Evolutionary conservation across 192 early-diverging fungal genomes (phyloP), one percentile per base, ranked within the genome.

Genomic region (Podochytrium sp.): DNA sequence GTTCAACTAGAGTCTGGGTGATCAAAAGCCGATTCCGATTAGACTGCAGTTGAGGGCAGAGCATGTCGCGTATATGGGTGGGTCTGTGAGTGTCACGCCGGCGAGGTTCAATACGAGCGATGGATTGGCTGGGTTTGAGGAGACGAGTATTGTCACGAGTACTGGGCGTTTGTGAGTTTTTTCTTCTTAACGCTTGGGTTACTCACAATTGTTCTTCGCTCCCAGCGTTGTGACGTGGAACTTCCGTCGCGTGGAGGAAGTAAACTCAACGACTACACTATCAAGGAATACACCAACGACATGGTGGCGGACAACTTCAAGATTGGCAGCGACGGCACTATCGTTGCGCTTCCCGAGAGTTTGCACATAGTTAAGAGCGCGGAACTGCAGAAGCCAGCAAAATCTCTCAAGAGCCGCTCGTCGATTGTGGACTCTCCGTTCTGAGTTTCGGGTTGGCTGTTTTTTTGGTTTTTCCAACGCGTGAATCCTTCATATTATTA

Each of bases 291-390:
- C 59, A 64, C 81, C 1, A 92, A 94, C 49, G 74, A 82, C 7
- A 90, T 98, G n/a, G 94, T 96, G 12, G 92, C 94, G 3, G 95
- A 96, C 76, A 94, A 96, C 83, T 98, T 98, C 79, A 82, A 90
- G 78, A 95, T 86, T 77, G 94, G 94, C 30, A 80, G 90, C 73
- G 91, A 93, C 76, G 66, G 86, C n/a, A 95, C 96, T 64, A 87
- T 98, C 64, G 93, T 98, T 2, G 88, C 96, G 5, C 78, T 92
- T 79, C 90, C 90, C 7, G 78, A 87, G 60, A 83, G 93, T 71
- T 91, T 94, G 52, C 88, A 88, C 76, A 90, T 86, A 77, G 84
- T 90, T 14, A 58, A 72, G 57, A 77, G 86, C 64, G 84, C 78
- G 58, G 80, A 79, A 67, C 84, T 93, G 43, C 83, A 83, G 12